These are phyloP conservation scores for Waltergamsia citrina DNA, from an alignment of 2,329 filamentous ascomycete genomes.

Conservation along the genomic window DNA sequence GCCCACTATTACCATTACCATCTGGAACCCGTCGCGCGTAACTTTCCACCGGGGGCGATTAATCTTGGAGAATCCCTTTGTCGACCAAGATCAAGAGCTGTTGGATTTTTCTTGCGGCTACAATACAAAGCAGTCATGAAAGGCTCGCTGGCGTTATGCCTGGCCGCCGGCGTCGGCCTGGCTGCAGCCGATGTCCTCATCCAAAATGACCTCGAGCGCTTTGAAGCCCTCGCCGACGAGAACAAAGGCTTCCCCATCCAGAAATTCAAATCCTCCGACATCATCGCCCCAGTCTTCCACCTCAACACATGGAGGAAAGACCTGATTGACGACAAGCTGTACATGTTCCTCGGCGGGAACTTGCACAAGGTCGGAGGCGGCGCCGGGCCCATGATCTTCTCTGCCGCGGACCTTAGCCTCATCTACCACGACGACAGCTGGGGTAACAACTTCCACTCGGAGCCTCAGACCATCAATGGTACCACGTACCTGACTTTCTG, in stretches of 20 bases:
- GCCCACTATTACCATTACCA: too few relatives aligned
- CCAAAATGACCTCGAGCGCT: conserved; percentile 15
- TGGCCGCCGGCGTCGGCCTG: conserved; percentile 3
- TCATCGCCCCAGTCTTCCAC: conserved; percentile 22
- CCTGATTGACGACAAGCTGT: conserved; percentile 15
- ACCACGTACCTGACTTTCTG: conserved; percentile 24
- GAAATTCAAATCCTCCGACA: conserved; percentile 18
- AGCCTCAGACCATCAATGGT: conserved; percentile 19
- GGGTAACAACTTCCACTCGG: conserved; percentile 12
- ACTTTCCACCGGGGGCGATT: too few relatives aligned
- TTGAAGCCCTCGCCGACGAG: conserved; percentile 13
- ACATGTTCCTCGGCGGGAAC: conserved; percentile 21
- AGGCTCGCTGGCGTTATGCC: background rate
- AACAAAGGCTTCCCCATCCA: conserved; percentile 19
- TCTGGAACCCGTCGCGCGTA: too few relatives aligned
- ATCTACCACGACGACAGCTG: conserved; percentile 25
- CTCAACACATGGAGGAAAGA: conserved; percentile 18
- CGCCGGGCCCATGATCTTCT: conserved; percentile 22
- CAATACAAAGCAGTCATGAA: too few relatives aligned
- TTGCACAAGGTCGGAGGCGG: conserved; percentile 10
- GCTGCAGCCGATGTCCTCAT: conserved; percentile 13
- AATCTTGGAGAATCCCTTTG: too few relatives aligned
- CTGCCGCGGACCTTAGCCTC: conserved; percentile 22
- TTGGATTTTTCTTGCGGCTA: too few relatives aligned
- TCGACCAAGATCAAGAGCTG: too few relatives aligned